phyloP scores from a whole-genome alignment of 257 asterid species.

The Scutellaria baicalensis region DNA sequence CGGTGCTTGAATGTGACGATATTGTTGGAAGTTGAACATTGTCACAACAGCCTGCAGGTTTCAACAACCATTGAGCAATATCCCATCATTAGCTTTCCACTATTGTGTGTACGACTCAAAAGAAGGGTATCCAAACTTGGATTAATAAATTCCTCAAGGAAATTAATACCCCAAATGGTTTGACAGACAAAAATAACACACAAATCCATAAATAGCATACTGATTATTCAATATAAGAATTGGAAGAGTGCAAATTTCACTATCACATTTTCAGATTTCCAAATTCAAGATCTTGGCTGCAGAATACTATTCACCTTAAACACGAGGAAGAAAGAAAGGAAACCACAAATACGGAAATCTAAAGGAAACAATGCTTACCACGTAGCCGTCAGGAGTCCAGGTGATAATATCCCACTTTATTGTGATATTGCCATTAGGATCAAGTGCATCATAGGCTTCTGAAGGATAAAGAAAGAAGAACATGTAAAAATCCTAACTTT shows the following conservation, averaged over 20 bases:
- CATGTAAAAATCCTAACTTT: neutral
- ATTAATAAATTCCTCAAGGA: neutral
- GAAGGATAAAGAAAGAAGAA: slow-evolving; percentile 12
- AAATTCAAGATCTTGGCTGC: neutral
- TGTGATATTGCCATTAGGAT: slow-evolving; percentile 82
- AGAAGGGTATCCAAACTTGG: neutral
- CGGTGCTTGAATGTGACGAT: slow-evolving; percentile 59
- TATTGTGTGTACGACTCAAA: neutral
- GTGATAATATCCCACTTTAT: slow-evolving; percentile 67
- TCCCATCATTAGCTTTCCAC: neutral
- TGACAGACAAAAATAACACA: neutral
- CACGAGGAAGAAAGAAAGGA: neutral
- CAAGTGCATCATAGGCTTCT: slow-evolving; percentile 88
- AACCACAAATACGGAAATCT: too few species aligned
- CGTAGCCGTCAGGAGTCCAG: slow-evolving; percentile 86
- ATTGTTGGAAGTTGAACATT: slow-evolving; percentile 56
- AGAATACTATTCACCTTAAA: neutral
- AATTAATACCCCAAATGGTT: neutral
- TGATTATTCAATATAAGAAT: neutral
- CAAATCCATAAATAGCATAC: neutral
- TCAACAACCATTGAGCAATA: neutral
- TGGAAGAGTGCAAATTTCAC: neutral
- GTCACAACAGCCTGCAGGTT: slow-evolving; percentile 45
- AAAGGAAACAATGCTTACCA: slow-evolving; percentile 38
- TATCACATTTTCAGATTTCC: neutral